Base-by-base conservation (phyloP, 176 grass and related monocot genomes). In the Phyllostachys edulis region DNA sequence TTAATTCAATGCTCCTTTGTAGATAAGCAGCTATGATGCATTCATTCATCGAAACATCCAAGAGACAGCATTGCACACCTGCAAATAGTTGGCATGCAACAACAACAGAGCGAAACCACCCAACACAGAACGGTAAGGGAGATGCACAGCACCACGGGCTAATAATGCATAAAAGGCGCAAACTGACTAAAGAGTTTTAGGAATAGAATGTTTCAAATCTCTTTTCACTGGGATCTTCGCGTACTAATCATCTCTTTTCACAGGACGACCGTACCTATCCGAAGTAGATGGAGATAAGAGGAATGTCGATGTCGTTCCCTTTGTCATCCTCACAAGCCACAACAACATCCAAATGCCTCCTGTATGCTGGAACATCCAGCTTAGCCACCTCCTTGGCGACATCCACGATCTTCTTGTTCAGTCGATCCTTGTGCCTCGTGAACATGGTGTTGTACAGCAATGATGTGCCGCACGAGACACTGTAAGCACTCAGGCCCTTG, bases 391-490 rank as follows among this genome's bases (percentile, higher is more conserved):
- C 88, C 71, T 78, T 89, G 24, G 90, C 86, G 0, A 97, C 75
- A 77, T 94, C 92, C 6, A 56, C 68, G 14, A 97, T 62, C 92
- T 91, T 97, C 68, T 71, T 97, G 60, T 74, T 80, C 77, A 97
- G 42, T 36, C 94, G 71, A 51, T 94, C 88, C 69, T 89, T 83
- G 68, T 94, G 92, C 49, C 90, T 92, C 2, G 77, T 36, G 69
- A 94, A 85, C 88, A 92, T 87, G 73, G 80, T 91, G 83, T 91
- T 94, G 84, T 97, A 97, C 44, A 97, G 81, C 67, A 94, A 85
- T 47, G 90, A 87, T 13, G 88, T 83, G 71, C 94, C 94, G 9
- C 68, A 92, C 12, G 92, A 94, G 56, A 92, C 81, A 49, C 86
- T 94, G 85, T 91, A 97, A 52, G 90, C 94, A 75, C 57, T 92